Evolutionary conservation across 495 filamentous ascomycete species (phyloP), one percentile per base, ranked within the genome.

Genomic region (Baudoinia panamericana): DNA sequence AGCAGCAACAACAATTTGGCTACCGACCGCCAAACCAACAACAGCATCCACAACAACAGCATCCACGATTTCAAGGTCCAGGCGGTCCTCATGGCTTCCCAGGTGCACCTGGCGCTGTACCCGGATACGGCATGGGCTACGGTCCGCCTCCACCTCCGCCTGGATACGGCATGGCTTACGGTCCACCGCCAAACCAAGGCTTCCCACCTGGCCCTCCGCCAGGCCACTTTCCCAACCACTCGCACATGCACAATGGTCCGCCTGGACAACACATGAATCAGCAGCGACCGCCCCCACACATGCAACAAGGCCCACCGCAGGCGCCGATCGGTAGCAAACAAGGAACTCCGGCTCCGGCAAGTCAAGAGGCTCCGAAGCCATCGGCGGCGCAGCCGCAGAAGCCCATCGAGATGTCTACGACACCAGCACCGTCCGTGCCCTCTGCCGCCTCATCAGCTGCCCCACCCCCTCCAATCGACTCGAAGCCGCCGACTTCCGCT

Each of bases 61-160:
- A 54, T 30, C 58, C 54, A 22, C 54, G 58, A 13, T 62, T 63
- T 24, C 57, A 55, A 13, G 53, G 48, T 40, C 69, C 66, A 24
- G 60, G 58, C 21, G 66, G 67, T 50, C 72, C 68, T 50, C 75
- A 70, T 55, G 75, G 70, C 17, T 82, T 76, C 54, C 76, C 72
- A 30, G 73, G 73, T 27, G 68, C 66, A 42, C 71, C 71, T 39
- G 56, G 59, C 31, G 56, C 51, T 1, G 54, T 55, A 15, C 59
- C 49, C 24, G 70, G 69, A 7, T 78, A 71, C 46, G 51, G 43
- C 3, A 50, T 46, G 41, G 56, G 50, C 18, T 75, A 76, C 54
- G 76, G 76, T 36, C 67, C 72, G 9, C 75, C 69, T 30, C 80
- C 72, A 18, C 76, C 71, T 29, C 80, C 72, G 1, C 48, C 48